These are phyloP conservation scores for Paspalum notatum DNA, from an alignment of 176 grass and related monocot species.

Conservation along the genomic window DNA sequence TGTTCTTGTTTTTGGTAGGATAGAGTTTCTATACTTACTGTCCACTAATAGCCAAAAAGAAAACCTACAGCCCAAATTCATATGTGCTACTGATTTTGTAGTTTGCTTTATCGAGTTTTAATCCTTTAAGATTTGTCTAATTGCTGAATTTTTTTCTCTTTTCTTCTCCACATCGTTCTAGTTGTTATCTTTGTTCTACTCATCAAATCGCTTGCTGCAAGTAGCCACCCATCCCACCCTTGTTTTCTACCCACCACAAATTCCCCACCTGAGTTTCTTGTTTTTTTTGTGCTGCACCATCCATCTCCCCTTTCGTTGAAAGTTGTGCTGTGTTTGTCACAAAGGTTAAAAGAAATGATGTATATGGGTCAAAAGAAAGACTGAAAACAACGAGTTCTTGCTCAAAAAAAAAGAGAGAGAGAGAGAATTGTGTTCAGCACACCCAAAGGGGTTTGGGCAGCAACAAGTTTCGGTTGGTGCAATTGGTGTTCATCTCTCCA, in stretches of 20 bases:
- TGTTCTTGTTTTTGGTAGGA: constrained; percentile 6
- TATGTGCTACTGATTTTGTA: constrained; percentile 5
- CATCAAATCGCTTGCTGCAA: neutral
- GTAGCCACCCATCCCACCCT: neutral
- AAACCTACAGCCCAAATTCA: neutral
- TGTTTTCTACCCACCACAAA: neutral
- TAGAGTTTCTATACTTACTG: neutral
- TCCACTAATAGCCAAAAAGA: neutral
- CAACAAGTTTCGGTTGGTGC: neutral
- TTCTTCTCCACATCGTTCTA: neutral
- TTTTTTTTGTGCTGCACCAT: neutral
- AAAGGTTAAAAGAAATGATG: neutral
- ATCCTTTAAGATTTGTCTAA: constrained; percentile 1
- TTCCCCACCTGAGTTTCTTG: neutral
- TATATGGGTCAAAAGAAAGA: neutral
- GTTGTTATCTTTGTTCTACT: neutral
- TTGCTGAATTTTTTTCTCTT: constrained; percentile 3
- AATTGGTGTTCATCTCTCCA: neutral
- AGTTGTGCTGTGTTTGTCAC: neutral
- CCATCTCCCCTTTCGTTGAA: constrained; percentile 9
- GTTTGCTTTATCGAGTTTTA: constrained; percentile 24
- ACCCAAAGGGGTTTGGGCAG: neutral
- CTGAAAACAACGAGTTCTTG: neutral
- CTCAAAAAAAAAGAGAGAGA: neutral
- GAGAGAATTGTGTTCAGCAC: neutral